Evolutionary conservation across 345 rosid genomes (phyloP).

Genomic region (Citrus sinensis): DNA sequence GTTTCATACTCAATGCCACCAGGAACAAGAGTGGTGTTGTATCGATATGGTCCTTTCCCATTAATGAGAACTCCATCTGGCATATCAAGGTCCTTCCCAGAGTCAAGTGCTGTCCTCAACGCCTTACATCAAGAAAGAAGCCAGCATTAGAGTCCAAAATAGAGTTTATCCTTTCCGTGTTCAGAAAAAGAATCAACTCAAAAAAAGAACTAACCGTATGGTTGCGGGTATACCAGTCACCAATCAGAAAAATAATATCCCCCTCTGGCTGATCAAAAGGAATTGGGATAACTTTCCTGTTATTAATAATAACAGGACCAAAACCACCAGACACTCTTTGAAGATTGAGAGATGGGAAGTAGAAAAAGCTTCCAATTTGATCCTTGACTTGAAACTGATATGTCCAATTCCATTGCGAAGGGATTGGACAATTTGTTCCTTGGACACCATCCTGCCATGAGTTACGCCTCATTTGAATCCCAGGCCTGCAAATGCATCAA

Average conservation of each 20-base stretch:
- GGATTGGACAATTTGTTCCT: slow-evolving; percentile 90
- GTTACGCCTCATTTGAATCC: slow-evolving; percentile 77
- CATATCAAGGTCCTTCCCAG: slow-evolving; percentile 88
- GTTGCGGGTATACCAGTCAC: slow-evolving; percentile 85
- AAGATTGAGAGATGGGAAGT: slow-evolving; percentile 72
- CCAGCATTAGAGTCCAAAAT: slow-evolving; percentile 5
- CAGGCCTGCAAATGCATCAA: slow-evolving; percentile 53
- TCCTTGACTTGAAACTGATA: slow-evolving; percentile 94
- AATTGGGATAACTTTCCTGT: slow-evolving; percentile 51
- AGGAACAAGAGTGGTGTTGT: slow-evolving; percentile 68
- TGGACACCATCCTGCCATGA: slow-evolving; percentile 93
- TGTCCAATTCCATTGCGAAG: slow-evolving; percentile 58
- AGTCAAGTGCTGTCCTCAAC: slow-evolving; percentile 60
- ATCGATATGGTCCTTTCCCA: slow-evolving; percentile 87
- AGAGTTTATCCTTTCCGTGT: neutral
- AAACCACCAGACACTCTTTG: slow-evolving; percentile 96
- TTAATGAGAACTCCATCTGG: slow-evolving; percentile 96
- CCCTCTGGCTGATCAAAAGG: slow-evolving; percentile 84
- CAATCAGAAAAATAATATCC: slow-evolving; percentile 60
- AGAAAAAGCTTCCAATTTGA: slow-evolving; percentile 94
- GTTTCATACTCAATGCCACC: slow-evolving; percentile 75
- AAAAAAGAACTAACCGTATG: slow-evolving; percentile 58
- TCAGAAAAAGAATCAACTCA: neutral
- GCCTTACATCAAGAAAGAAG: slow-evolving; percentile 42
- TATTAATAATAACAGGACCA: slow-evolving; percentile 75